Base-by-base conservation (phyloP, 176 grass and related monocot genomes). In the Eleusine coracana region DNA sequence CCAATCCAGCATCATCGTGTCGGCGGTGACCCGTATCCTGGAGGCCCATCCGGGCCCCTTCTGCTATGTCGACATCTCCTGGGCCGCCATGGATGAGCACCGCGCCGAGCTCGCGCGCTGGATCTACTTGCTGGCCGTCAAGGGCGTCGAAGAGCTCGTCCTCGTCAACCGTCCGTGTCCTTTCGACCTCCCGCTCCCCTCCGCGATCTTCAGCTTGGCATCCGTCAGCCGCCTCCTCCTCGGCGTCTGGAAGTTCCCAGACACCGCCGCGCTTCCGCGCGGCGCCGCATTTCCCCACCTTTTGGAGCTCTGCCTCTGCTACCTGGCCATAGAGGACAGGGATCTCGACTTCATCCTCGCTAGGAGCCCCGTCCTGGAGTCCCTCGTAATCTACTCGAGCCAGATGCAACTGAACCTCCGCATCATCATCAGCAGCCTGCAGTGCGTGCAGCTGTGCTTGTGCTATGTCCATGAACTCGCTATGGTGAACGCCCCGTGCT, bases 91-190 rank as follows among this genome's bases (percentile, higher is more conserved):
- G 58, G 2, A 27, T n/a, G 8, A 10, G 7, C 58, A 27, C 9
- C n/a, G 9, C 58, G 21, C 58, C 58, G 58, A 25, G 58, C n/a
- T 61, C n/a, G 58, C n/a, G 58, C 58, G 58, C 58, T 61, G 58
- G 58, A 10, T 61, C 8, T n/a, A 11, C 58, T n/a, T 61, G n/a
- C n/a, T 61, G n/a, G 58, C 58, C 58, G 3, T 11, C 9, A 61
- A 61, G n/a, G n/a, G n/a, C 21, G 58, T 61, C 58, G 58, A 61
- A n/a, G 58, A 61, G n/a, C 58, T 61, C 58, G n/a, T 61, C n/a
- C 21, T 61, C 58, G n/a, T 61, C n/a, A 61, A 61, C 58, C 58
- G 58, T 7, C n/a, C 58, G 8, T 12, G 2, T 9, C 58, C 58
- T 21, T 25, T 61, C 9, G n/a, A 61, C 58, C 1, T 25, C n/a